phyloP scores from a whole-genome alignment of 1,284 basidiomycete species.

The Ceratorhiza oryzae-sativae region DNA sequence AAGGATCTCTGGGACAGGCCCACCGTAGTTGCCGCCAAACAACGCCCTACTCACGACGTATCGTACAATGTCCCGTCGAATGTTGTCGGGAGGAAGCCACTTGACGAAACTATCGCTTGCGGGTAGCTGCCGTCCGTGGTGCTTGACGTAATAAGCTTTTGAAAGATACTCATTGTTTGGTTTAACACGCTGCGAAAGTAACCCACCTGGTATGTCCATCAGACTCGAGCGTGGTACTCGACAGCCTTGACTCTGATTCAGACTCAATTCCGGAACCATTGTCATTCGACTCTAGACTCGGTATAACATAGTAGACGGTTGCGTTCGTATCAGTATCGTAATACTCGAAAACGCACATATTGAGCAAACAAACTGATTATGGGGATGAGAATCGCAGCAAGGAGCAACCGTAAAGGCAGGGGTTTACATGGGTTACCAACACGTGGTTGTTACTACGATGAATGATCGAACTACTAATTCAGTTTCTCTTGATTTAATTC shows the following conservation, averaged over 20 bases:
- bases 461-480: no score
- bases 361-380: no score
- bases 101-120: background rate
- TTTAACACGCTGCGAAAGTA: no score
- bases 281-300: background rate
- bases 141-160: background rate
- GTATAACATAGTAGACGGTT: background rate
- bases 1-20: background rate
- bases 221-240: background rate
- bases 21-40: background rate
- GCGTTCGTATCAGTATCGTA: no score
- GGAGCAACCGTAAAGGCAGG: no score
- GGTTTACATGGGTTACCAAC: no score
- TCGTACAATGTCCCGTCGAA: background rate
- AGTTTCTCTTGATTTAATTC: no score
- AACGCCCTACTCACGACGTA: background rate
- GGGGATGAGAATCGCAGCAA: no score
- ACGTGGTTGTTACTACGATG: no score
- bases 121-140: background rate
- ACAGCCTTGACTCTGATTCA: background rate
- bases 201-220: background rate
- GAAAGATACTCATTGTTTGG: no score
- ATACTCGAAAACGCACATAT: no score
- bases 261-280: background rate
- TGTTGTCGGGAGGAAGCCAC: slow-evolving; percentile 3